Evolutionary conservation across 2,329 filamentous ascomycete genomes (phyloP), one percentile per base, ranked within the genome.

Genomic region (Colletotrichum godetiae): DNA sequence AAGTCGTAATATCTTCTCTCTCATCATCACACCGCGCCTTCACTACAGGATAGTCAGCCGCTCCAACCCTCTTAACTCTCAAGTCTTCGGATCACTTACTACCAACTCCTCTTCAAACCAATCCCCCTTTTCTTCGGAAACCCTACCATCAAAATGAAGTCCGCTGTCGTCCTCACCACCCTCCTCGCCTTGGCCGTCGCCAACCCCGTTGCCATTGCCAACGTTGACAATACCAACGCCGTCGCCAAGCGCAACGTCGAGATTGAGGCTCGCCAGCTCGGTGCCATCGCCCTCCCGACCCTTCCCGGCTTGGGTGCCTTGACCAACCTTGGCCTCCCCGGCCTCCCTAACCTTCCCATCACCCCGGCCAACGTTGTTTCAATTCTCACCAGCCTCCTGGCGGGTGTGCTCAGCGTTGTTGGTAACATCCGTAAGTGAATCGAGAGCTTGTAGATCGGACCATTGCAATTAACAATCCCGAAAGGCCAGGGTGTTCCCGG

Each of bases 21-120:
- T 63, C 74, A 42, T 69, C 72, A 73, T 65, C 65, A 69, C 58
- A 67, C 52, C 33, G n/a, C 42, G 31, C 37, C 52, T 62, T 53
- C 55, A 64, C 55, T 63, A 61, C 73, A 75, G 61, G 70, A 69
- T 75, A 75, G 70, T 62, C 52, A 75, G 73, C 66, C 46, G 53
- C 73, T 67, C 57, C 66, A 53, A 27, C 57, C 52, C 37, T 68
- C 58, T 68, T 59, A 60, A 27, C 27, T 64, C 42, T 56, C 60
- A 66, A 63, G 29, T 61, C 67, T 73, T 66, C 49, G 35, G 60
- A 31, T 64, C 59, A 42, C 22, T 60, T 15, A 53, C 35, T 55
- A 59, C 24, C 46, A 55, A 56, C 64, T 60, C 35, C n/a, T 49
- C 52, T 64, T 24, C 52, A 42, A 61, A 22, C 42, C 19, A 49